Conservation (phyloP, 2,329 filamentous ascomycete genomes). For the Chrysosporium keratinophilum region DNA sequence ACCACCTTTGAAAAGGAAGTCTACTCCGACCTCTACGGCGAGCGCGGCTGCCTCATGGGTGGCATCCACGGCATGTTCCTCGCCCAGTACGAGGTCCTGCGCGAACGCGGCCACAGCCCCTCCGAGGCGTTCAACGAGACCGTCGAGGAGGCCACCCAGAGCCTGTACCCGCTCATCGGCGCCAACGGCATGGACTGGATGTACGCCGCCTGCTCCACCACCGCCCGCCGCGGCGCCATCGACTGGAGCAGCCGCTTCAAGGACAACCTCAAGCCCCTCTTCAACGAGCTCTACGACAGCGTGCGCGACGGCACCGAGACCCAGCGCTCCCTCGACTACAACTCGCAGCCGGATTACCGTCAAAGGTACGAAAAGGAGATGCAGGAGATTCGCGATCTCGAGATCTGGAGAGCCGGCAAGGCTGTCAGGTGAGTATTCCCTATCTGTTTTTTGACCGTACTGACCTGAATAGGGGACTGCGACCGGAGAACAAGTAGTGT, state of each 20-base stretch:
- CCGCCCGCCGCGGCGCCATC: slow-evolving; percentile 93
- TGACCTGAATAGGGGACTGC: slow-evolving; percentile 49
- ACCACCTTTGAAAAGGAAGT: slow-evolving; percentile 99
- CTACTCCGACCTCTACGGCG: slow-evolving; percentile 98
- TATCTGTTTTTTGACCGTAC: not conserved
- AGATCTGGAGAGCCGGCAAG: slow-evolving; percentile 99
- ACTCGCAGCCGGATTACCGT: slow-evolving; percentile 89
- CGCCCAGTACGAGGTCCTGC: slow-evolving; percentile 98
- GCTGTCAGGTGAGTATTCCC: slow-evolving; percentile 65
- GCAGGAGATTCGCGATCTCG: slow-evolving; percentile 92
- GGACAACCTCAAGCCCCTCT: slow-evolving; percentile 95
- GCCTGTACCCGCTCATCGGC: slow-evolving; percentile 93
- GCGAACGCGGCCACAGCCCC: slow-evolving; percentile 93
- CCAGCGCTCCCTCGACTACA: slow-evolving; percentile 92
- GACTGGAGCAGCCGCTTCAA: slow-evolving; percentile 98
- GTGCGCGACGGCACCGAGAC: slow-evolving; percentile 90
- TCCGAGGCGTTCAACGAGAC: slow-evolving; percentile 99
- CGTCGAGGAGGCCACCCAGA: slow-evolving; percentile 98
- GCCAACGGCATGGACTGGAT: slow-evolving; percentile 99
- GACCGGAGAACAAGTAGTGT: slow-evolving; percentile 70
- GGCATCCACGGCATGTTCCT: slow-evolving; percentile 99
- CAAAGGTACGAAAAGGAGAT: slow-evolving; percentile 97
- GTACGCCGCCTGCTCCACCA: slow-evolving; percentile 99
- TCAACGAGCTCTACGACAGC: slow-evolving; percentile 91
- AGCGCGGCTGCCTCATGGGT: slow-evolving; percentile 99